Evolutionary conservation across 768 basidiomycete species (phyloP), one percentile per base, ranked within the genome.

Genomic region (Amanita polypyramis): DNA sequence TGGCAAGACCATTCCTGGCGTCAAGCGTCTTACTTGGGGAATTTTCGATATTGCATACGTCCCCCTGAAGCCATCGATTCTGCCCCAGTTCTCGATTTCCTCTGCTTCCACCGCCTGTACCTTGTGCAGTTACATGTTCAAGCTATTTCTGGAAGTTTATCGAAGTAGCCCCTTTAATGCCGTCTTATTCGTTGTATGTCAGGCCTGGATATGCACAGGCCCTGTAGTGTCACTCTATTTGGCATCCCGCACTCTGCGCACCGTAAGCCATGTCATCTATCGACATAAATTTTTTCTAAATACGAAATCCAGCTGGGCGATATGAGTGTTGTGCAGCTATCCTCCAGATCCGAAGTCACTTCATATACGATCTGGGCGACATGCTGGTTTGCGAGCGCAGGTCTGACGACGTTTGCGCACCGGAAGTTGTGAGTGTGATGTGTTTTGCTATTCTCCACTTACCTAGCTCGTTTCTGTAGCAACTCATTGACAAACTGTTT

Each of bases 1-100:
- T 25, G 6, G 25, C 15, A 34, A 44, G n/a, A 42, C 25, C 25
- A 23, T 47, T 27, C 43, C 45, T 40, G 25, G 38, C 19, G 51
- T 65, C 27, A 52, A 51, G 17, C 59, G 54, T 20, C 47, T 59
- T n/a, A 53, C 56, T 12, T 61, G 62, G 63, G 67, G 65, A 2
- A 66, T 68, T 20, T 70, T 69, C 50, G 54, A 58, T 15, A 49
- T 69, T 37, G 66, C 62, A 7, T 66, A 64, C 43, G 64, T 44
- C 15, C 43, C 43, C 19, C 61, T 8, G 38, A 39, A 0, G 51
- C 54, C 15, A 42, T 36, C 34, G 15, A 34, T 23, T 43, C 39
- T 39, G 43, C 44, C 42, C 11, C 47, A 19, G 30, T 27, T 17
- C 5, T 47, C 42, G 11, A 47, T 32, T 34, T 23, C 30, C 51